These are phyloP conservation scores for Teratosphaeria destructans DNA, from an alignment of 2,329 filamentous ascomycete species.

Conservation along the genomic window DNA sequence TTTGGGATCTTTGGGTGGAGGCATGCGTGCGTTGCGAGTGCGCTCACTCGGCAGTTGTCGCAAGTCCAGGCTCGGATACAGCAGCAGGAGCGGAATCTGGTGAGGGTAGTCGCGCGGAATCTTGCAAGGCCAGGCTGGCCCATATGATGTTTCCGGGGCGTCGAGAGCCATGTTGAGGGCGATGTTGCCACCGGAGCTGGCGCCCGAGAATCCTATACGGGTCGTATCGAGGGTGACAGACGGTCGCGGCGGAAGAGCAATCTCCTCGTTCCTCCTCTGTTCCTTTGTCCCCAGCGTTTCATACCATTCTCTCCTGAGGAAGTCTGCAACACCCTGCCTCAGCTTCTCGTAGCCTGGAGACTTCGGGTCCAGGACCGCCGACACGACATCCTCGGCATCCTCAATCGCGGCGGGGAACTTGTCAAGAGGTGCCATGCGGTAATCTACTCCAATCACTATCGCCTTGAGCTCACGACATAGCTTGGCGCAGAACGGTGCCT, in stretches of 20 bases:
- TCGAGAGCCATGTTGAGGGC: conserved; percentile 34
- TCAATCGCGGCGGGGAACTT: conserved; percentile 39
- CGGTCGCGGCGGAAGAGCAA: conserved; percentile 5
- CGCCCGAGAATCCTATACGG: conserved; percentile 34
- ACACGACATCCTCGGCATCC: conserved; percentile 38
- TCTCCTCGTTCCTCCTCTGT: conserved; percentile 6
- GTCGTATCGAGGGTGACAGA: conserved; percentile 27
- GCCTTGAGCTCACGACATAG: conserved; percentile 33
- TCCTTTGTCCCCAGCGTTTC: conserved; percentile 7
- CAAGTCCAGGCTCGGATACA: conserved; percentile 34
- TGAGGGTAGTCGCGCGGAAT: conserved; percentile 26
- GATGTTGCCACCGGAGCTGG: conserved; percentile 39
- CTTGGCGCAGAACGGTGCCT: conserved; percentile 38
- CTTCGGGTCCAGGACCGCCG: conserved; percentile 30
- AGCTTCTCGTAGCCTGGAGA: conserved; percentile 26
- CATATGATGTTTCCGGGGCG: conserved; percentile 18
- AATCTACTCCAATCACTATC: conserved; percentile 38
- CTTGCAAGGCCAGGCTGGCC: conserved; percentile 28
- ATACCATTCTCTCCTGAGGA: conserved; percentile 7
- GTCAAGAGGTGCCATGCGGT: conserved; percentile 38
- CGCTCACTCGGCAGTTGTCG: conserved; percentile 32
- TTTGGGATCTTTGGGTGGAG: conserved; percentile 23
- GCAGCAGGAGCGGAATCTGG: conserved; percentile 31
- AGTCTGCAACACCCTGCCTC: conserved; percentile 22
- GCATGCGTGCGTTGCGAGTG: conserved; percentile 24